Conservation (phyloP, 1,139 yeast genomes). For the Barnettozyma hawaiiensis region DNA sequence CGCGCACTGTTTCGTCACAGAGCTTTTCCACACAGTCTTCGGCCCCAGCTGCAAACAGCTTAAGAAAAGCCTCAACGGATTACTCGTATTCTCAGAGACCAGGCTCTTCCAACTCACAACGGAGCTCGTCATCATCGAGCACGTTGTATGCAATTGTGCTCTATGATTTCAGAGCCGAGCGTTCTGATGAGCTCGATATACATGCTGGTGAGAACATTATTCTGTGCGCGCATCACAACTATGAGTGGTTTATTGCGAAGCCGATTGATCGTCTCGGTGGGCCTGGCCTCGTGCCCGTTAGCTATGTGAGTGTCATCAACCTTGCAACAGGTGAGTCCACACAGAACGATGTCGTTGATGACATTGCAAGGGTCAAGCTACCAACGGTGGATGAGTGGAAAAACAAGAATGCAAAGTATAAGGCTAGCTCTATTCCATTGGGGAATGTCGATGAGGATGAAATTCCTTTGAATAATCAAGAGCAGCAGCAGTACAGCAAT, state of each 20-base stretch:
- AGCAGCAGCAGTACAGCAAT: constrained; percentile 10
- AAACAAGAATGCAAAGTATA: constrained; percentile 81
- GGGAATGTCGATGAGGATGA: constrained; percentile 31
- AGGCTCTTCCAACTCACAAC: constrained; percentile 13
- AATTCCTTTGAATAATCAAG: constrained; percentile 6
- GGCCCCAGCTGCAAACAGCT: background rate
- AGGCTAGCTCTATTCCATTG: constrained; percentile 82
- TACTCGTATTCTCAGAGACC: constrained; percentile 8
- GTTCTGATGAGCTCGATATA: constrained; percentile 81
- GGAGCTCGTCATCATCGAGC: constrained; percentile 13
- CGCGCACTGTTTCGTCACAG: constrained; percentile 14
- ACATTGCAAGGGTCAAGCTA: constrained; percentile 58
- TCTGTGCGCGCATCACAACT: constrained; percentile 92
- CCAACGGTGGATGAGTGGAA: constrained; percentile 98
- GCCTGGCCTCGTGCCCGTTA: constrained; percentile 92
- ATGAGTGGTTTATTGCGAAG: constrained; percentile 96
- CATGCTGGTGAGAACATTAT: constrained; percentile 83
- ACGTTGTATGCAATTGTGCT: constrained; percentile 62
- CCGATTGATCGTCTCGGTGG: constrained; percentile 95
- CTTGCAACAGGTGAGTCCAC: constrained; percentile 54
- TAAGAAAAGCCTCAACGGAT: background rate
- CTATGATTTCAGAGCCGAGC: constrained; percentile 84
- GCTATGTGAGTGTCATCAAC: constrained; percentile 83
- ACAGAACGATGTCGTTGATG: constrained; percentile 42
- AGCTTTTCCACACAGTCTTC: constrained; percentile 18